A percentile compares a stretch with the other conserved stretches of the same genome.
Evolutionary conservation across 306 rosid genomes (phyloP).

Genomic region (Gleditsia sinensis): DNA sequence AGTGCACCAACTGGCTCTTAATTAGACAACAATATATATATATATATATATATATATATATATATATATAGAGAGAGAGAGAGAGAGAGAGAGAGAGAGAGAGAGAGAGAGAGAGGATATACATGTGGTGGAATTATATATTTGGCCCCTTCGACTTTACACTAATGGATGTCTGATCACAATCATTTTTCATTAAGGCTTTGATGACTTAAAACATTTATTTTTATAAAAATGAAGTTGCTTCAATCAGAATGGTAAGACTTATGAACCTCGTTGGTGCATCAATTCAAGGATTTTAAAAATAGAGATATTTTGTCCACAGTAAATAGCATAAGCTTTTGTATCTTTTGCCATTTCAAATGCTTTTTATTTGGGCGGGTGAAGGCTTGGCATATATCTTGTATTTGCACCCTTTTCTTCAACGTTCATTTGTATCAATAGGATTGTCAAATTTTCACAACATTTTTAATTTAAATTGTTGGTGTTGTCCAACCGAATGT

Average conservation of each 20-base stretch:
- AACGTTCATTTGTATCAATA: neutral
- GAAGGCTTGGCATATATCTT: slow-evolving; percentile 5
- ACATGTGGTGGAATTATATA: slow-evolving; percentile 4
- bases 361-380: slow-evolving; percentile 13
- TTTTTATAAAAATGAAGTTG: slow-evolving; percentile 22
- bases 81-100: no score
- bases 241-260: slow-evolving; percentile 13
- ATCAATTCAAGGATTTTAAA: slow-evolving; percentile 1
- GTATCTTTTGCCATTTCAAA: neutral
- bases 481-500: neutral
- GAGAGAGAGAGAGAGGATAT: no score
- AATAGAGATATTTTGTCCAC: neutral
- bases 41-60: no score
- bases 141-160: neutral
- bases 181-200: neutral
- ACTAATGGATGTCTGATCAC: neutral
- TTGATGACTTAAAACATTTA: neutral
- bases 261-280: slow-evolving; percentile 5
- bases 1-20: neutral
- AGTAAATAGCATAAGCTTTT: neutral
- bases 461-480: neutral
- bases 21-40: neutral
- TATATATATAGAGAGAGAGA: no score
- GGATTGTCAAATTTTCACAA: neutral
- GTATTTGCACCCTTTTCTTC: neutral